phyloP scores from a whole-genome alignment of 169 alveolate species.

The Plasmodium sp. region DNA sequence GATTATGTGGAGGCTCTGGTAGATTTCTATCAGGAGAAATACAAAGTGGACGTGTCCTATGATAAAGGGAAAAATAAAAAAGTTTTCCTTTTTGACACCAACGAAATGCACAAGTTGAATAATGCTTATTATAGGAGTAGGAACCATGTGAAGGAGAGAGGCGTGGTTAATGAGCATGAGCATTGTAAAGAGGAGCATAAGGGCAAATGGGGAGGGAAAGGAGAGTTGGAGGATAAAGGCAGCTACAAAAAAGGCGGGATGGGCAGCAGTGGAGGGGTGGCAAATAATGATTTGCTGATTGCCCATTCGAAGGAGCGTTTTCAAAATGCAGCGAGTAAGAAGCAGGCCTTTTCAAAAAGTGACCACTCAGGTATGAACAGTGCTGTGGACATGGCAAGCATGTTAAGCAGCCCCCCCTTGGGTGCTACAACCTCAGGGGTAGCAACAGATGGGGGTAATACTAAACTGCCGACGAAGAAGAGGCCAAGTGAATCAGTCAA shows the following conservation, averaged over 20 bases:
- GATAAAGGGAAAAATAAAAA: conserved; percentile 49
- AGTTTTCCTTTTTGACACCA: conserved; percentile 38
- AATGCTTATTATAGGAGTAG: conserved; percentile 13
- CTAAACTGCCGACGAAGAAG: background rate
- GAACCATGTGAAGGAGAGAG: background rate
- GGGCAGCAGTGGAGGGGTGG: background rate
- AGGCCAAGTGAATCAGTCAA: conserved; percentile 2
- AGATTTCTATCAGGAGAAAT: conserved; percentile 33
- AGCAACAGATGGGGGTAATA: background rate
- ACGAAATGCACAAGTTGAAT: conserved; percentile 47
- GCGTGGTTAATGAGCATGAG: background rate
- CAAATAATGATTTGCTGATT: background rate
- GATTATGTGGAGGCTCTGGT: conserved; percentile 43
- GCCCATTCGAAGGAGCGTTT: background rate
- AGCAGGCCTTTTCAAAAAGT: background rate
- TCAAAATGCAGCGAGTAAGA: background rate
- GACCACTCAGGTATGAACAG: background rate
- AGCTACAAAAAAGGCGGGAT: background rate
- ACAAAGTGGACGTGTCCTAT: conserved; percentile 44
- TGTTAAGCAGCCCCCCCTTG: background rate
- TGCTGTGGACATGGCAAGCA: background rate
- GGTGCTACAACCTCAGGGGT: background rate
- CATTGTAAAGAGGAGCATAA: background rate
- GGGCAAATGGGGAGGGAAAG: background rate
- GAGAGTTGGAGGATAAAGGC: background rate